Evolutionary conservation across 805 yeast species (phyloP), one percentile per base, ranked within the genome.

Genomic region (Candida quercuum): DNA sequence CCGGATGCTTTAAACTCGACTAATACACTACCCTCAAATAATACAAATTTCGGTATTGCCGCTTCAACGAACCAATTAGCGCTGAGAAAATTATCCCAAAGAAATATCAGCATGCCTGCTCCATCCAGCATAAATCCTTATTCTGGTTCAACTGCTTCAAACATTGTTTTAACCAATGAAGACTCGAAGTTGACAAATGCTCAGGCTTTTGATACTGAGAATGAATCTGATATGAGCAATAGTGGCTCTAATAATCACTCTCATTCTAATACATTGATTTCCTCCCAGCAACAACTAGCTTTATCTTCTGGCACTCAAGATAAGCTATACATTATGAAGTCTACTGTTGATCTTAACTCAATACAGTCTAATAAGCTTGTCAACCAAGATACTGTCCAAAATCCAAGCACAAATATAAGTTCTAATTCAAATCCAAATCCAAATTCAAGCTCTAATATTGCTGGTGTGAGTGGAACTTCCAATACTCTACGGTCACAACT

Each of bases 91-190:
- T 10, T 45, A 11, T 40, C 52, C 0, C 56, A 52, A 15, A 40
- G 59, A 38, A 52, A 49, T 28, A 26, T 49, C 27, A 52, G 56
- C 21, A 49, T 52, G 52, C 57, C 59, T 5, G 41, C 51, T 8
- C 35, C 48, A 13, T 35, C 52, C 4, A 23, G 40, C 2, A 15
- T 38, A 14, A 42, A 37, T 12, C 36, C 42, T 7, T 35, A 31
- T 31, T 33, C 40, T 14, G 43, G 45, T 17, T 25, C 44, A 5
- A 38, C 16, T 6, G 30, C 35, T 9, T 39, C 49, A 12, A 41
- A 37, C 13, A 37, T 38, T 6, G 27, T 26, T 3, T 18, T 33
- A 12, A 20, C 36, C 7, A 40, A 31, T 23, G 45, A 45, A 10
- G 47, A 41, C 3, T 21, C 38, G 3, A 39, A 38, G 14, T 47